Percentiles rank a stretch among this genome's conserved stretches.
Conservation (phyloP, 345 rosid species). For the Garcia nutans region DNA sequence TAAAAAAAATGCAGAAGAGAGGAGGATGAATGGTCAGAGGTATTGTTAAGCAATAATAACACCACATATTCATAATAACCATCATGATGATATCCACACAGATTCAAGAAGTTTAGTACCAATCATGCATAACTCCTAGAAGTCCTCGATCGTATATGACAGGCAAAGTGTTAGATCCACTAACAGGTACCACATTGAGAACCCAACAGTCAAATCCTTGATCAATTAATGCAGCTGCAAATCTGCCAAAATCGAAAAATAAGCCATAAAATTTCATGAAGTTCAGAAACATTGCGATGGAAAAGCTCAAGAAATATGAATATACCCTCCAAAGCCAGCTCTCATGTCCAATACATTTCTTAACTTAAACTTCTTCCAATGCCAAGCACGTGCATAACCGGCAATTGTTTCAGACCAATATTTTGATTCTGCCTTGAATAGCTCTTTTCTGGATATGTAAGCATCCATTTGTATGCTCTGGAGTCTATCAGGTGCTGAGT, state of each 20-base stretch:
- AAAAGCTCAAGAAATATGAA: constrained; percentile 14
- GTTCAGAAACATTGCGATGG: background rate
- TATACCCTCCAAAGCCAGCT: constrained; percentile 95
- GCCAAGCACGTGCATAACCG: constrained; percentile 69
- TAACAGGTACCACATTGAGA: constrained; percentile 83
- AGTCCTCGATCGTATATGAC: constrained; percentile 97
- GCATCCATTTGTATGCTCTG: constrained; percentile 84
- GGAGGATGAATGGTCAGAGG: background rate
- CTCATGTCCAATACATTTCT: constrained; percentile 98
- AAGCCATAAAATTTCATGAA: constrained; percentile 17
- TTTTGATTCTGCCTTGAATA: constrained; percentile 80
- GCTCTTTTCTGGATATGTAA: constrained; percentile 82
- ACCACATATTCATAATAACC: background rate
- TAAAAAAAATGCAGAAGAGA: background rate
- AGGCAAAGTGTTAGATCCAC: constrained; percentile 90
- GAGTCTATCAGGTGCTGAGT: constrained; percentile 83
- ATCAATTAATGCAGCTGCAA: constrained; percentile 80
- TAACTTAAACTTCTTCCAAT: constrained; percentile 76
- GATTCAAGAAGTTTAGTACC: constrained; percentile 45
- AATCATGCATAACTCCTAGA: constrained; percentile 91
- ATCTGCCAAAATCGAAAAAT: constrained; percentile 50
- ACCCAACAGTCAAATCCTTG: constrained; percentile 80
- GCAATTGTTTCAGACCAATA: constrained; percentile 84
- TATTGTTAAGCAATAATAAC: background rate
- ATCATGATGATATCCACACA: background rate